A percentile compares a stretch with the other conserved stretches of the same genome.
Evolutionary conservation across 2,329 filamentous ascomycete species (phyloP).

Genomic region (Hypomyces perniciosus): DNA sequence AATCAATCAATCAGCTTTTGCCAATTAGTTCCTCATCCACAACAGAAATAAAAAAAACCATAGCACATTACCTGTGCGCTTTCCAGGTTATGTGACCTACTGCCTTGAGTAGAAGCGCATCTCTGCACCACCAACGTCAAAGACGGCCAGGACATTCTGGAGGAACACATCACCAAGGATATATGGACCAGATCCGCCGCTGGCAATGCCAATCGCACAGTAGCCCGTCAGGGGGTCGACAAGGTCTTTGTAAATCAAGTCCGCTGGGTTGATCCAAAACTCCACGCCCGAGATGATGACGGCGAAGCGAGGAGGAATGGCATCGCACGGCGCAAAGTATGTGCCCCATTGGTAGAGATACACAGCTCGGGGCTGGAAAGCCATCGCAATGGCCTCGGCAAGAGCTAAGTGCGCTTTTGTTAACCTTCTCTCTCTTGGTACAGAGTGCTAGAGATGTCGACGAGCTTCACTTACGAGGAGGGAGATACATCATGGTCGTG

Average conservation of each 20-base stretch:
- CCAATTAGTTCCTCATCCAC: not conserved
- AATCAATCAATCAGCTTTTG: not conserved
- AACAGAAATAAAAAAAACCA: not conserved
- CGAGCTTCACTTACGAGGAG: conserved; percentile 34
- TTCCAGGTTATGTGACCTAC: not conserved
- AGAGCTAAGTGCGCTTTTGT: conserved; percentile 27
- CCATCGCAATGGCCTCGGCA: conserved; percentile 40
- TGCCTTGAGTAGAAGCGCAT: conserved; percentile 37
- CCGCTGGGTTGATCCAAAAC: conserved; percentile 43
- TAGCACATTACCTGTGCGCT: not conserved
- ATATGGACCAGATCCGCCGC: conserved; percentile 39
- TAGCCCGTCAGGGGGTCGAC: conserved; percentile 40
- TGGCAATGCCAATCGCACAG: conserved; percentile 43
- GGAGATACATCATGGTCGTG: conserved; percentile 46
- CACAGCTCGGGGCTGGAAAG: conserved; percentile 41
- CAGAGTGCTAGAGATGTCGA: not conserved
- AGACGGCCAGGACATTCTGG: conserved; percentile 45
- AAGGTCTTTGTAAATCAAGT: conserved; percentile 41
- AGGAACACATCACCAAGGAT: conserved; percentile 46
- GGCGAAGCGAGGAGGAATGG: conserved; percentile 39
- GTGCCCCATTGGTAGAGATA: conserved; percentile 42
- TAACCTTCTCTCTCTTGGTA: not conserved
- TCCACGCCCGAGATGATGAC: conserved; percentile 37
- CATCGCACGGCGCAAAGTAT: conserved; percentile 45
- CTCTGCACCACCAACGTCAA: conserved; percentile 40